These are phyloP conservation scores for Cymbopogon citratus DNA, from an alignment of 176 grass and related monocot genomes.

Conservation along the genomic window DNA sequence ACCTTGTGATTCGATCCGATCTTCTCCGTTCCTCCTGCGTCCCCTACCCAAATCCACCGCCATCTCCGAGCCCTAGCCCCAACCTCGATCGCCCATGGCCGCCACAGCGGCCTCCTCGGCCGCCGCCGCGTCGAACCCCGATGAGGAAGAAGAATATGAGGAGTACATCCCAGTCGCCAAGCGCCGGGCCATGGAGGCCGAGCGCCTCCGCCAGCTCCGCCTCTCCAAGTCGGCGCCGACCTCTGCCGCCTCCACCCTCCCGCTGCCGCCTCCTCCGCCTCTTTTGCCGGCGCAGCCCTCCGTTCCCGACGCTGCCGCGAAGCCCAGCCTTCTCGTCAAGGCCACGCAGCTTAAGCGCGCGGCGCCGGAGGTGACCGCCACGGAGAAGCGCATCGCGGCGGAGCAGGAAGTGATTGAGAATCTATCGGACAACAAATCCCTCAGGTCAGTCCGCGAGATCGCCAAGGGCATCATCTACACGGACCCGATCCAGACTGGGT, in stretches of 20 bases:
- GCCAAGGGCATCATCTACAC: constrained; percentile 74
- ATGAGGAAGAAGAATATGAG: not conserved
- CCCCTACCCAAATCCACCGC: not conserved
- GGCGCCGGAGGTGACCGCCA: constrained; percentile 47
- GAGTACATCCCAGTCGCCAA: constrained; percentile 31
- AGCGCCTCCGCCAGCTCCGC: constrained; percentile 27
- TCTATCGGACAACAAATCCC: constrained; percentile 52
- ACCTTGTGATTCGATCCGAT: not conserved
- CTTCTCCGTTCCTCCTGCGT: not conserved
- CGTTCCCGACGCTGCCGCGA: constrained; percentile 5
- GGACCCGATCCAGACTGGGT: constrained; percentile 49
- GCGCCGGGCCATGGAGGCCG: constrained; percentile 29
- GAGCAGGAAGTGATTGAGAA: constrained; percentile 72
- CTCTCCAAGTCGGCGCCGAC: not conserved
- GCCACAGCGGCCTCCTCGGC: not conserved
- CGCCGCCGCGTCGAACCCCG: not conserved
- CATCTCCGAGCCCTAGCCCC: not conserved
- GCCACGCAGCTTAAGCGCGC: constrained; percentile 67
- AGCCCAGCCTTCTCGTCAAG: constrained; percentile 60
- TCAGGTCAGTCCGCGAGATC: constrained; percentile 66
- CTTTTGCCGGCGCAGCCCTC: not conserved
- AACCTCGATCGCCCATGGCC: not conserved
- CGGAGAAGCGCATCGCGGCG: constrained; percentile 40
- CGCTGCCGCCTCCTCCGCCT: constrained; percentile 6
- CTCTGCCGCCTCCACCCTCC: not conserved